phyloP scores from a whole-genome alignment of 257 asterid species.

The Jacaranda mimosifolia region DNA sequence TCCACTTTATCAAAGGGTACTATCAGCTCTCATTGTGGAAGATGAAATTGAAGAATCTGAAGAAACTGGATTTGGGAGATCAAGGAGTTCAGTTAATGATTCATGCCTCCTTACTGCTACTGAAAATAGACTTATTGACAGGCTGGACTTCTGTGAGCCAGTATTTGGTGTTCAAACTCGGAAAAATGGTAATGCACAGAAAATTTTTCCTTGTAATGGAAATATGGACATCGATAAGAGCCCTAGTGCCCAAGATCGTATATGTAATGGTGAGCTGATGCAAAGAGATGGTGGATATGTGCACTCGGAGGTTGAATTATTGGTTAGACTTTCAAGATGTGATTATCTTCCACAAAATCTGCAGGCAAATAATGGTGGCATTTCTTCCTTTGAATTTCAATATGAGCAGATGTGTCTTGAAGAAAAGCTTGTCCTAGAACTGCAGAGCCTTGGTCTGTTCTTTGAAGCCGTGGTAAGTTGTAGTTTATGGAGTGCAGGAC shows the following conservation, averaged over 20 bases:
- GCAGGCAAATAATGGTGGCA: conserved; percentile 44
- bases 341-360: conserved; percentile 59
- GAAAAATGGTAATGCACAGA: conserved; percentile 61
- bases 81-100: conserved; percentile 55
- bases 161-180: conserved; percentile 57
- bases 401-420: conserved; percentile 78
- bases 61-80: conserved; percentile 70
- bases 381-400: conserved; percentile 61
- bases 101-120: conserved; percentile 48
- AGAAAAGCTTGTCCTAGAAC: conserved; percentile 79
- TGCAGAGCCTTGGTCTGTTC: conserved; percentile 78
- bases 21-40: conserved; percentile 86
- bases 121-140: conserved; percentile 53
- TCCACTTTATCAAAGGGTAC: conserved; percentile 89
- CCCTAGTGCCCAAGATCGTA: conserved; percentile 44
- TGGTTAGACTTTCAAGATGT: conserved; percentile 67
- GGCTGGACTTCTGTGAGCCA: conserved; percentile 60
- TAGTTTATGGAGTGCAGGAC: conserved; percentile 27
- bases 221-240: conserved; percentile 49
- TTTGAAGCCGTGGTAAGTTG: conserved; percentile 86
- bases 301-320: conserved; percentile 70
- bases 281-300: conserved; percentile 59
- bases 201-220: conserved; percentile 61
- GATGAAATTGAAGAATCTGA: conserved; percentile 83
- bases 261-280: conserved; percentile 62